Percentiles rank a stretch among this genome's conserved stretches.
Conservation (phyloP, 192 early-diverging fungal genomes). For the Rhizoclosmatium globosum region DNA sequence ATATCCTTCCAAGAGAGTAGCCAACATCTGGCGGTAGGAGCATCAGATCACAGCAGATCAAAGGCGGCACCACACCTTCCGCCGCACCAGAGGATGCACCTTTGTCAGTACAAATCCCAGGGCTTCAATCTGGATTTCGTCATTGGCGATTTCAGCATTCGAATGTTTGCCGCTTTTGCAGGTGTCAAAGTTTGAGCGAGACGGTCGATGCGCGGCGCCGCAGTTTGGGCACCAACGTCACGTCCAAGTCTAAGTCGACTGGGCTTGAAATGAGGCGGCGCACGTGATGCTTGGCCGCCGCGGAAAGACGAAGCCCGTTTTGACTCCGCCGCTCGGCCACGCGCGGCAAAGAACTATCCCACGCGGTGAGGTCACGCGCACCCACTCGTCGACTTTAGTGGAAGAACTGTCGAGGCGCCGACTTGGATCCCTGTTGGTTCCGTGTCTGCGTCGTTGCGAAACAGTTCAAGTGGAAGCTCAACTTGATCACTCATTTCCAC, state of each 20-base stretch:
- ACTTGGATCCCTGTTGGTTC: not conserved
- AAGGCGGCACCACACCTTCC: not conserved
- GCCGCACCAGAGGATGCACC: not conserved
- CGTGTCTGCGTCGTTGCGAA: not conserved
- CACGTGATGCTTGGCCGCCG: no score
- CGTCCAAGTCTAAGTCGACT: no score
- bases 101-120: not conserved
- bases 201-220: no score
- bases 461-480: not conserved
- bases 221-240: no score
- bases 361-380: not conserved
- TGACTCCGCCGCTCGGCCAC: no score
- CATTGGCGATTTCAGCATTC: no score
- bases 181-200: no score
- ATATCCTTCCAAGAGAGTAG: not conserved
- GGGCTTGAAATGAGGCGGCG: no score
- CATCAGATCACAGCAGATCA: not conserved
- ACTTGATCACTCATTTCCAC: not conserved
- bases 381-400: not conserved
- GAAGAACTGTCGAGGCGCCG: not conserved
- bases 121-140: not conserved
- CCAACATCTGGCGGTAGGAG: not conserved
- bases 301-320: no score
- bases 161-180: no score
- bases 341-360: no score